phyloP scores from a whole-genome alignment of 2,329 filamentous ascomycete species.

The Fusarium burgessii region DNA sequence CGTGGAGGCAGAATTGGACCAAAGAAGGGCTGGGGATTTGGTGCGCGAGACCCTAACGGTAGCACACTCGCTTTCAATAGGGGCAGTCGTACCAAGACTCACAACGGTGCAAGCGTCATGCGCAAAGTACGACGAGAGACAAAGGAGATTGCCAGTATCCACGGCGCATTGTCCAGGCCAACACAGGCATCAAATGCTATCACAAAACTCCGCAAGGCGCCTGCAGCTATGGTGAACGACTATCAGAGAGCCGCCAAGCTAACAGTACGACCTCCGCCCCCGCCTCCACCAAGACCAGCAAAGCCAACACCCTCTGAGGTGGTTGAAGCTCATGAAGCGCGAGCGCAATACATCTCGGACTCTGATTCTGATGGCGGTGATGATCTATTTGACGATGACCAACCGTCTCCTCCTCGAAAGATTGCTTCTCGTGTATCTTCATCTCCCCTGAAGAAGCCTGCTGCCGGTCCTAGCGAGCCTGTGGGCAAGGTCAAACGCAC shows the following conservation, averaged over 20 bases:
- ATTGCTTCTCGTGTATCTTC: constrained; percentile 23
- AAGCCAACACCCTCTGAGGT: constrained; percentile 39
- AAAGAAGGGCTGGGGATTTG: constrained; percentile 43
- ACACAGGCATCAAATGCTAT: constrained; percentile 48
- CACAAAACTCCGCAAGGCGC: constrained; percentile 62
- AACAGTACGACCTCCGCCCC: constrained; percentile 43
- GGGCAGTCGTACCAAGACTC: constrained; percentile 65
- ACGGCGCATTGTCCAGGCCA: constrained; percentile 58
- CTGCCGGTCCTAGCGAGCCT: constrained; percentile 1
- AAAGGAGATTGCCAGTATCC: constrained; percentile 62
- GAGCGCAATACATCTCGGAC: constrained; percentile 57
- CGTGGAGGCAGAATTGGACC: constrained; percentile 53
- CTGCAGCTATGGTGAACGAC: constrained; percentile 66
- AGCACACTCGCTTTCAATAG: constrained; percentile 58
- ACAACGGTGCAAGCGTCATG: constrained; percentile 65
- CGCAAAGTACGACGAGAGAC: constrained; percentile 68
- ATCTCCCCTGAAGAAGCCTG: constrained; percentile 40
- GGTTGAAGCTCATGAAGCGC: constrained; percentile 50
- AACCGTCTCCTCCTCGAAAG: constrained; percentile 17
- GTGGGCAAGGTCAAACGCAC: constrained; percentile 26
- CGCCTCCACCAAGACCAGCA: constrained; percentile 31
- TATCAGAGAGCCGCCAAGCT: constrained; percentile 60
- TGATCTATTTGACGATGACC: constrained; percentile 43
- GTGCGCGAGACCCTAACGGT: constrained; percentile 46
- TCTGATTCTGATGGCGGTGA: constrained; percentile 48